Evolutionary conservation across 75 land plant species (phyloP).

Genomic region (Pseudotsuga menziesii): DNA sequence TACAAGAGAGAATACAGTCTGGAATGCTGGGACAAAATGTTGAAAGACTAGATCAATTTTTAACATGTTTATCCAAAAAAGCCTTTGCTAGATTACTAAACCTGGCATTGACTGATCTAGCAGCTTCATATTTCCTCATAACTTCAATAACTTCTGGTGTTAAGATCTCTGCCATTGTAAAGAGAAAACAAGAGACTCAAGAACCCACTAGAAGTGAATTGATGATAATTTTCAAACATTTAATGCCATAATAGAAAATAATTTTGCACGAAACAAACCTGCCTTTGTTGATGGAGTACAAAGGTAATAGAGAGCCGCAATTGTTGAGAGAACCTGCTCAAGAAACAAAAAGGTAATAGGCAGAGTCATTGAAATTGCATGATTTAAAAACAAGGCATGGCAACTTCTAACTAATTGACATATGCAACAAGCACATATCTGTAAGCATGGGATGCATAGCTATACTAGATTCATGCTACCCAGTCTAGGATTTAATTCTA

Average conservation of each 20-base stretch:
- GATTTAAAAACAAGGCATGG: background rate
- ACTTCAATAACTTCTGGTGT: conserved; percentile 68
- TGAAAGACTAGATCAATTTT: background rate
- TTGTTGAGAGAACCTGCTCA: conserved; percentile 75
- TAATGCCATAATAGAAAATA: background rate
- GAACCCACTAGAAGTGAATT: background rate
- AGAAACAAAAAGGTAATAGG: conserved; percentile 5
- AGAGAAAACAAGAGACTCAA: conserved; percentile 5
- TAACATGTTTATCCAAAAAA: conserved; percentile 72
- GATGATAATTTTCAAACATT: background rate
- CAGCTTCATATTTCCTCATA: conserved; percentile 57
- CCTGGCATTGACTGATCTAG: conserved; percentile 41
- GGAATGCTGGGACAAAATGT: background rate
- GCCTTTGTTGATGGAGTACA: conserved; percentile 44
- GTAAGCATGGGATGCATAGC: background rate
- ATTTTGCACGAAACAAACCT: conserved; percentile 13
- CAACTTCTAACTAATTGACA: background rate
- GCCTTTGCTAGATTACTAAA: conserved; percentile 86
- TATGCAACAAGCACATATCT: background rate
- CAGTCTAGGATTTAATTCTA: background rate
- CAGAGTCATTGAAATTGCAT: background rate
- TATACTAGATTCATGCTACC: background rate
- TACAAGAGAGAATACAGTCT: background rate
- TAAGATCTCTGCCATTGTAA: conserved; percentile 48
- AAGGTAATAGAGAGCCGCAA: conserved; percentile 73